Evolutionary conservation across 164 flowering plant genomes (phyloP).

Genomic region (Euptelea pleiosperma): DNA sequence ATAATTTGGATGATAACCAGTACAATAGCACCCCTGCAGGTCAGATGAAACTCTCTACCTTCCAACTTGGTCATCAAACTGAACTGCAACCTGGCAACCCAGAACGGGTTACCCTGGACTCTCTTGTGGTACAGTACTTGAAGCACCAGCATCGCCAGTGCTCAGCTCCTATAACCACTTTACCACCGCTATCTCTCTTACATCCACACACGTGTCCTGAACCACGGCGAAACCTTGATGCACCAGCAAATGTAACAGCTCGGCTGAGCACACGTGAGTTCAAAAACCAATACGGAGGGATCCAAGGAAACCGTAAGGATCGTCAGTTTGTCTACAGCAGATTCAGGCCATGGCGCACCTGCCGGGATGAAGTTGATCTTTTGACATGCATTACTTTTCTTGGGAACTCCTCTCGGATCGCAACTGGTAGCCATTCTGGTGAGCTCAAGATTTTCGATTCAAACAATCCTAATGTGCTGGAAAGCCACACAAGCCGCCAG

Average conservation of each 20-base stretch:
- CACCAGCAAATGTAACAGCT: slow-evolving; percentile 83
- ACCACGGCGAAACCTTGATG: slow-evolving; percentile 75
- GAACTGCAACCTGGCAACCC: slow-evolving; percentile 49
- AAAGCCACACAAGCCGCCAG: slow-evolving; percentile 72
- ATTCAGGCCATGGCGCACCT: slow-evolving; percentile 92
- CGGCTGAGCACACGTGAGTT: slow-evolving; percentile 78
- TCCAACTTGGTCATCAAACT: slow-evolving; percentile 39
- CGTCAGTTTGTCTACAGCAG: slow-evolving; percentile 93
- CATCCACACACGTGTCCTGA: slow-evolving; percentile 97
- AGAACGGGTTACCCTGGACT: slow-evolving; percentile 79
- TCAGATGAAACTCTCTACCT: slow-evolving; percentile 29
- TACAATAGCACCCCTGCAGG: slow-evolving; percentile 22
- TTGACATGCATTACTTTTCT: slow-evolving; percentile 80
- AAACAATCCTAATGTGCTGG: slow-evolving; percentile 58
- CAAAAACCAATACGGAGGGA: slow-evolving; percentile 64
- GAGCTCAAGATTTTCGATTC: slow-evolving; percentile 85
- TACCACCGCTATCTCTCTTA: slow-evolving; percentile 90
- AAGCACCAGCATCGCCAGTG: slow-evolving; percentile 99
- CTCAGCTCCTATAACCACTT: slow-evolving; percentile 92
- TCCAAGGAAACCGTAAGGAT: slow-evolving; percentile 71
- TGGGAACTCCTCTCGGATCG: slow-evolving; percentile 68
- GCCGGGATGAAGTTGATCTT: slow-evolving; percentile 79
- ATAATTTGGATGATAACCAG: slow-evolving; percentile 48
- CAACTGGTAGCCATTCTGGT: slow-evolving; percentile 73
- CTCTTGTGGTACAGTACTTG: slow-evolving; percentile 85